These are phyloP conservation scores for Coelastrella sp. DNA, from an alignment of 139 green algal species.

Conservation along the genomic window DNA sequence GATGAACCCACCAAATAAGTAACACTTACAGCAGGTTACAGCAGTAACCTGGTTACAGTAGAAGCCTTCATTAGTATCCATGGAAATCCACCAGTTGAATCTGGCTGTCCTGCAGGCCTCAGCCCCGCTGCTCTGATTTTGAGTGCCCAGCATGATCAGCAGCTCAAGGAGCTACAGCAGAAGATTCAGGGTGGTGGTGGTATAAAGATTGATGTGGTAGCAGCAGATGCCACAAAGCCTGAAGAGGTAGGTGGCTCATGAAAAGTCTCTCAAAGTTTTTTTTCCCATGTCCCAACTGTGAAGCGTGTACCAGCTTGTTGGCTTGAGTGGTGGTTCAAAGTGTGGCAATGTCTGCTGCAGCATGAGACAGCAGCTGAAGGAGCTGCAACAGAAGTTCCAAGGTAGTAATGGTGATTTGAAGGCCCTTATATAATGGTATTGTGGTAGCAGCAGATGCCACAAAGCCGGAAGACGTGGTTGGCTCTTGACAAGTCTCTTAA, in stretches of 20 bases:
- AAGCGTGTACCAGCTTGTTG: too few relatives aligned
- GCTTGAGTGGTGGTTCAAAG: too few relatives aligned
- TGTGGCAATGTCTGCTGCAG: too few relatives aligned
- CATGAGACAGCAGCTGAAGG: slow-evolving; percentile 19
- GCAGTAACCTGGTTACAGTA: too few relatives aligned
- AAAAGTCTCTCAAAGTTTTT: neutral
- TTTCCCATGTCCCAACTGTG: too few relatives aligned
- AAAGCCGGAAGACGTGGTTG: neutral
- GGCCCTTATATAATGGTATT: too few relatives aligned
- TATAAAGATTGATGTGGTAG: slow-evolving; percentile 7
- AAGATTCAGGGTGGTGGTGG: neutral
- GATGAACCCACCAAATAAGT: too few relatives aligned
- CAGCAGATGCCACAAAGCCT: slow-evolving; percentile 42
- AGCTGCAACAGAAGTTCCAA: neutral
- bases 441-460: slow-evolving; percentile 41
- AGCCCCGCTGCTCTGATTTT: slow-evolving; percentile 33
- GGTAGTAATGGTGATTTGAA: neutral
- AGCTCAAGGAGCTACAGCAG: slow-evolving; percentile 23
- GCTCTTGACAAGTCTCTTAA: neutral
- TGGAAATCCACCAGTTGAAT: too few relatives aligned
- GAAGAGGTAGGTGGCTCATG: neutral
- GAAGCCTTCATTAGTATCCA: too few relatives aligned
- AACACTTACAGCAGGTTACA: too few relatives aligned
- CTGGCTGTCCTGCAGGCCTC: too few relatives aligned
- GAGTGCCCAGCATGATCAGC: slow-evolving; percentile 4